Conservation (phyloP, 2,329 filamentous ascomycete species). For the Arthrobotrys megalospora region DNA sequence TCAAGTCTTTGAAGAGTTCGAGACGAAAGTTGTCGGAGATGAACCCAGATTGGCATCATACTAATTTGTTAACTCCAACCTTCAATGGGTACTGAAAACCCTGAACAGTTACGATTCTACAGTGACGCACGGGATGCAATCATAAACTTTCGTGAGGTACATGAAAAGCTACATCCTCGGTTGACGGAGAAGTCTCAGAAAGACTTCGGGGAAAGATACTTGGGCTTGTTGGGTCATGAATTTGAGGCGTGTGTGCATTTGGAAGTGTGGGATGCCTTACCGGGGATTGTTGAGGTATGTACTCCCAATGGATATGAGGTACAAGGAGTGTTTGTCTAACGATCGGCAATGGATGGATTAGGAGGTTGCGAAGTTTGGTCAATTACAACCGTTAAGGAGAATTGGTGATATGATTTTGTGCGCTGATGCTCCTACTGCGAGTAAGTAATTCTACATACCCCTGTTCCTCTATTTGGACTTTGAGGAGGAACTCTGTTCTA, state of each 20-base stretch:
- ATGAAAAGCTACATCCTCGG: conserved; percentile 33
- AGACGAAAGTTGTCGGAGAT: background rate
- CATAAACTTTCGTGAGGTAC: conserved; percentile 41
- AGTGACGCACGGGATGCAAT: conserved; percentile 51
- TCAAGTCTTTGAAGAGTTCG: background rate
- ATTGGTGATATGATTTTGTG: conserved; percentile 59
- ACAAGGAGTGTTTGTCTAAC: background rate
- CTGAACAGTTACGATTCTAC: conserved; percentile 39
- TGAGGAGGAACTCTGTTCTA: conserved; percentile 43
- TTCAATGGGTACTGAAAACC: background rate
- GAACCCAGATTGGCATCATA: background rate
- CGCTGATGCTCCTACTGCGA: conserved; percentile 42
- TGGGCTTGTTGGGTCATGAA: conserved; percentile 79
- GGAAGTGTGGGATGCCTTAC: conserved; percentile 78
- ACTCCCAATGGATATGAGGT: background rate
- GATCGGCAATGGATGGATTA: background rate
- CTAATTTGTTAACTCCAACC: conserved; percentile 7
- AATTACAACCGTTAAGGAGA: conserved; percentile 49
- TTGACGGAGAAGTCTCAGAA: conserved; percentile 47
- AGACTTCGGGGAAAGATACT: conserved; percentile 52
- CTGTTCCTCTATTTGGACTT: too few relatives aligned
- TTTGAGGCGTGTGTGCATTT: conserved; percentile 81
- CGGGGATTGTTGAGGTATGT: conserved; percentile 72
- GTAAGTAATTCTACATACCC: conserved; percentile 40
- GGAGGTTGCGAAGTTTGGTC: conserved; percentile 44